Conservation (phyloP, 345 rosid genomes). For the Eucalyptus cloeziana region DNA sequence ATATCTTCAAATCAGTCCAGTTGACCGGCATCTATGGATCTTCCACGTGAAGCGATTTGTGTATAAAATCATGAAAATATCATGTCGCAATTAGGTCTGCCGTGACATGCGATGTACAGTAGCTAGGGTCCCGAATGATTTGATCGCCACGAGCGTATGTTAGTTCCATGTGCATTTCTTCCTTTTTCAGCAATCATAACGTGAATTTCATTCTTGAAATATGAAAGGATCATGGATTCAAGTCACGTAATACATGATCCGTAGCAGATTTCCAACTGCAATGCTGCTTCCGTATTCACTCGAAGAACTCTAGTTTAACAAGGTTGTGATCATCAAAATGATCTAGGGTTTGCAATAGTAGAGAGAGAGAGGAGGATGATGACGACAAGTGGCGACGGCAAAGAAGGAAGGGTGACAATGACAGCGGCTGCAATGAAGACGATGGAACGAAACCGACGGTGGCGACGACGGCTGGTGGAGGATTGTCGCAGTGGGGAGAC, state of each 20-base stretch:
- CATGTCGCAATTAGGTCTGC: not conserved
- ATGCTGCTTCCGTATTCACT: not conserved
- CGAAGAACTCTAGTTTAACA: not conserved
- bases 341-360: not conserved
- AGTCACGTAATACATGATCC: not conserved
- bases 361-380: not conserved
- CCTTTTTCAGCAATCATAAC: not conserved
- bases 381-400: not conserved
- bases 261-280: not conserved
- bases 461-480: not conserved
- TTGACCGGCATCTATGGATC: not conserved
- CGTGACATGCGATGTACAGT: not conserved
- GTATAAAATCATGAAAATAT: not conserved
- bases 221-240: not conserved
- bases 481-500: not conserved
- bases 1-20: not conserved
- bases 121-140: not conserved
- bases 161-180: not conserved
- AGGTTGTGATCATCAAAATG: not conserved
- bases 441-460: not conserved
- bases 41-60: not conserved
- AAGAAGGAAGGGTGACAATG: not conserved
- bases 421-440: not conserved
- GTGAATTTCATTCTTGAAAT: not conserved
- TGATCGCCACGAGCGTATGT: not conserved